Evolutionary conservation across 768 basidiomycete genomes (phyloP).

Genomic region (Suillus decipiens): DNA sequence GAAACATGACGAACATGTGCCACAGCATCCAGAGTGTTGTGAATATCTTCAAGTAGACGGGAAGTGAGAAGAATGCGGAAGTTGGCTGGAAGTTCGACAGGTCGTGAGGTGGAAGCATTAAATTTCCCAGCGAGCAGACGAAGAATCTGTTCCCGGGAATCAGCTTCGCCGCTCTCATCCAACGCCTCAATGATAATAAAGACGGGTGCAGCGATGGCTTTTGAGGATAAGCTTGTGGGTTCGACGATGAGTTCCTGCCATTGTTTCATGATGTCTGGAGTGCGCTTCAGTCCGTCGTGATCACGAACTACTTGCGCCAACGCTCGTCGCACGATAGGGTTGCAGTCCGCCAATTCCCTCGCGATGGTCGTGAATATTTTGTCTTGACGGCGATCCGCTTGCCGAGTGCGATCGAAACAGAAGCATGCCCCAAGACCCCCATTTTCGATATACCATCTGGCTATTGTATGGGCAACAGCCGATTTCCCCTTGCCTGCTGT

Average conservation of each 20-base stretch:
- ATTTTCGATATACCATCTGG: slow-evolving; percentile 11
- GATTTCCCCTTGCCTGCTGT: slow-evolving; percentile 23
- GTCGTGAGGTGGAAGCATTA: not conserved
- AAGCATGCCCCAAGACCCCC: slow-evolving; percentile 18
- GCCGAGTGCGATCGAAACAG: slow-evolving; percentile 17
- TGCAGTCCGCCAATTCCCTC: not conserved
- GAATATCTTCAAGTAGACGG: slow-evolving; percentile 11
- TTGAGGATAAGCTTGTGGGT: slow-evolving; percentile 7
- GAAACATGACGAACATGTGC: not conserved
- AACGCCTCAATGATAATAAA: slow-evolving; percentile 29
- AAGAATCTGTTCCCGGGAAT: slow-evolving; percentile 17
- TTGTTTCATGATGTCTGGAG: slow-evolving; percentile 3
- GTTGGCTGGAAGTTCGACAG: slow-evolving; percentile 7
- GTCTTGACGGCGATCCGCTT: not conserved
- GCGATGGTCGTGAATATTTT: slow-evolving; percentile 10
- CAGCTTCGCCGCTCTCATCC: slow-evolving; percentile 18
- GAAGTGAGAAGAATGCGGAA: slow-evolving; percentile 22
- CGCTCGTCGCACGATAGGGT: slow-evolving; percentile 1
- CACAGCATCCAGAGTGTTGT: slow-evolving; percentile 9
- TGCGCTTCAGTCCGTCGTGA: not conserved
- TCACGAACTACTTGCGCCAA: not conserved
- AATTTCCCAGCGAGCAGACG: not conserved
- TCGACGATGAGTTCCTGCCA: slow-evolving; percentile 20
- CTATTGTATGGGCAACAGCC: slow-evolving; percentile 19
- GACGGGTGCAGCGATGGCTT: slow-evolving; percentile 19